phyloP scores from a whole-genome alignment of 352 stramenopile genomes.

The Globisporangium nunn region DNA sequence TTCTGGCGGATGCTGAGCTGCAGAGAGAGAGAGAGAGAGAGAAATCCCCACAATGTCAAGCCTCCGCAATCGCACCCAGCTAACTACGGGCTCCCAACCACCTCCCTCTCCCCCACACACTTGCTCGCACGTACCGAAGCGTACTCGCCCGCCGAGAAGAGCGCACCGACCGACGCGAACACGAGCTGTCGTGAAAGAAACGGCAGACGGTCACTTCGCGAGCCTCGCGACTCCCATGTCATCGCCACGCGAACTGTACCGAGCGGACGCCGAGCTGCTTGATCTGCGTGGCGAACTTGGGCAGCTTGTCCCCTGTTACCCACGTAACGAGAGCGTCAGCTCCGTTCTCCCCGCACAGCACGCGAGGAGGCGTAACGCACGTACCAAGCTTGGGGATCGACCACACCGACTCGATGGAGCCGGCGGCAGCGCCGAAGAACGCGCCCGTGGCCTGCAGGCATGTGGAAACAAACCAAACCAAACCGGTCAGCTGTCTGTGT shows the following conservation, averaged over 20 bases:
- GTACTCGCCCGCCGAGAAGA: conserved; percentile 71
- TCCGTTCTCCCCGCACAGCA: neutral
- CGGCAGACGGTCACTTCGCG: neutral
- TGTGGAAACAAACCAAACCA: neutral
- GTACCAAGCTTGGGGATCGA: conserved; percentile 81
- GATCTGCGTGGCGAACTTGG: conserved; percentile 75
- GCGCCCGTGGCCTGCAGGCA: conserved; percentile 47
- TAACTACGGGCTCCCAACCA: too few species aligned
- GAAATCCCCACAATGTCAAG: neutral
- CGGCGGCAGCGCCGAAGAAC: conserved; percentile 67
- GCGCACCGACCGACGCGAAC: conserved; percentile 51
- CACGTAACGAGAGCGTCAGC: neutral
- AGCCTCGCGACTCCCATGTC: neutral
- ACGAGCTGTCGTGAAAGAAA: conserved; percentile 35
- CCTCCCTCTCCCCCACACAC: too few species aligned
- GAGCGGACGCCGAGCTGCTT: conserved; percentile 72
- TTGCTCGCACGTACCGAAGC: conserved; percentile 17
- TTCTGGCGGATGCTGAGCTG: conserved; percentile 51
- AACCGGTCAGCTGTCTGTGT: neutral
- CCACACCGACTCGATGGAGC: conserved; percentile 83
- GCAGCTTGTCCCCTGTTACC: conserved; percentile 55
- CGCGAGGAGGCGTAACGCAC: conserved; percentile 3
- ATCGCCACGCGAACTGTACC: conserved; percentile 22
- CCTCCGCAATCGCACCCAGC: neutral
- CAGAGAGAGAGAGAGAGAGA: neutral